phyloP scores from a whole-genome alignment of 208 protist species.

The Tritrichomonas musculus region DNA sequence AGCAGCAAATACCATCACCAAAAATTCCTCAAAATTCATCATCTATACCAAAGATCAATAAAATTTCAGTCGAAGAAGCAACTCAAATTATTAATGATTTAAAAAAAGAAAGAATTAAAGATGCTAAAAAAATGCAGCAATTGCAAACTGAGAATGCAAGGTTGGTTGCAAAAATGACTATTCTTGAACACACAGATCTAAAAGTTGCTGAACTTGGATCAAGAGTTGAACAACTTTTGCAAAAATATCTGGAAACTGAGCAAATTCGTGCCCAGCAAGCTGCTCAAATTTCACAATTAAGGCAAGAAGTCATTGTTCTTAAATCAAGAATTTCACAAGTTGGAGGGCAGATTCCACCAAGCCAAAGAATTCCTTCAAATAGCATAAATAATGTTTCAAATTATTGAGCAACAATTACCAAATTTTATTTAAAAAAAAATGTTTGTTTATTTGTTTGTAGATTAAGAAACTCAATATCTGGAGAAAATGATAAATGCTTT shows the following conservation, averaged over 20 bases:
- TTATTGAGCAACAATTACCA: too few relatives aligned
- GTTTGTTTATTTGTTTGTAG: too few relatives aligned
- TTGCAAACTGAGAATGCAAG: slow-evolving; percentile 6
- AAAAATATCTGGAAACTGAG: not conserved
- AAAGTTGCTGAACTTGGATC: not conserved
- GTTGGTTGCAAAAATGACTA: not conserved
- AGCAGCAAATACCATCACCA: too few relatives aligned
- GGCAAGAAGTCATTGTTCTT: not conserved
- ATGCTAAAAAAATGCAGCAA: not conserved
- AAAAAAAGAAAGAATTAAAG: not conserved
- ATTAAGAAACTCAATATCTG: too few relatives aligned
- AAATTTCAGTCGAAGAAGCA: too few relatives aligned
- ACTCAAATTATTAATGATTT: not conserved
- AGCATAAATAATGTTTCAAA: too few relatives aligned
- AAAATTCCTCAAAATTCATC: too few relatives aligned
- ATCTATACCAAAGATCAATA: too few relatives aligned
- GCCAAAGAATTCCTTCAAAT: too few relatives aligned
- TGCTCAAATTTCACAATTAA: not conserved
- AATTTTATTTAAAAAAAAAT: too few relatives aligned
- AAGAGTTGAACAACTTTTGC: not conserved
- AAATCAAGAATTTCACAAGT: slow-evolving; percentile 3
- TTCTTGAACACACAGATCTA: slow-evolving; percentile 7
- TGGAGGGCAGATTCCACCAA: too few relatives aligned
- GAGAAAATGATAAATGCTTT: too few relatives aligned
- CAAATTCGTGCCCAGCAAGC: not conserved